Percentiles rank a stretch among this genome's conserved stretches.
These are phyloP conservation scores for Lentinula aciculospora DNA, from an alignment of 768 basidiomycete species.

Conservation along the genomic window DNA sequence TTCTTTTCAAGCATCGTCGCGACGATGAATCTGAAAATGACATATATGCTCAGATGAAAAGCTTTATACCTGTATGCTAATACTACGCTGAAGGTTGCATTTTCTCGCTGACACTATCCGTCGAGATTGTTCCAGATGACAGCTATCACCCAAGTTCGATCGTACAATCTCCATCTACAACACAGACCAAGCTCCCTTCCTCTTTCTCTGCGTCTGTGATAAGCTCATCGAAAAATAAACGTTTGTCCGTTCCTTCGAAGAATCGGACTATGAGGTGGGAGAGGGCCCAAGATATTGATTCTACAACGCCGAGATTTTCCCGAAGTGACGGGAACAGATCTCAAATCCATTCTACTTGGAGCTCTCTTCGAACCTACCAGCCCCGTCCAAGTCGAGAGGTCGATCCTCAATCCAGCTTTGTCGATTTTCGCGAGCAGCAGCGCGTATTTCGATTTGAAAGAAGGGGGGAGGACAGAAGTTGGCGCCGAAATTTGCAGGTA, in stretches of 20 bases:
- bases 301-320: neutral
- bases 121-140: neutral
- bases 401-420: neutral
- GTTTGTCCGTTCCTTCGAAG: neutral
- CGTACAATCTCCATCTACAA: constrained; percentile 27
- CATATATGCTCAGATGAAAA: neutral
- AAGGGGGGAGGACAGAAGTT: neutral
- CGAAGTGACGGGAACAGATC: neutral
- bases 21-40: constrained; percentile 3
- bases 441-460: neutral
- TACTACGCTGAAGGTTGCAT: neutral
- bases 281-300: neutral
- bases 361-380: neutral
- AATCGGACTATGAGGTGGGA: neutral
- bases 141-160: neutral
- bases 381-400: neutral
- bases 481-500: neutral
- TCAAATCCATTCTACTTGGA: neutral
- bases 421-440: neutral
- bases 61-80: constrained; percentile 1
- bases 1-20: neutral
- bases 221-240: neutral
- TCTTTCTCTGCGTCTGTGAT: neutral
- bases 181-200: neutral
- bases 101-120: neutral